Evolutionary conservation across 768 basidiomycete genomes (phyloP).

Genomic region (Gloeophyllum trabeum): DNA sequence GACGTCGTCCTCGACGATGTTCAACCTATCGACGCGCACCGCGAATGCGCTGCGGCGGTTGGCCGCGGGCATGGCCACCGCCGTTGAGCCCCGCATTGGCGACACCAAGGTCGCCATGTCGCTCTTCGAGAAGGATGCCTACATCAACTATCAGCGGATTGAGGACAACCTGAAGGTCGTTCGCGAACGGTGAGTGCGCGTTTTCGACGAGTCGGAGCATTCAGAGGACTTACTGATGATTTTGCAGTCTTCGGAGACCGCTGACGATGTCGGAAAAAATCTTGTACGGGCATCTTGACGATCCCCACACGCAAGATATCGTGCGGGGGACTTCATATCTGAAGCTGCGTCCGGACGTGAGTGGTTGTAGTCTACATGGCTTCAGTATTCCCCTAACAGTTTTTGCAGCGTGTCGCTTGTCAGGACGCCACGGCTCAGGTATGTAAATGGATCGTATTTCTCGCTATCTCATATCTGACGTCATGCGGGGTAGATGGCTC

Average conservation of each 20-base stretch:
- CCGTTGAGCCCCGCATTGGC: conserved; percentile 60
- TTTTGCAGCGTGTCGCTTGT: conserved; percentile 68
- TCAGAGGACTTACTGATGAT: conserved; percentile 1
- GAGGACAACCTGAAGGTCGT: conserved; percentile 93
- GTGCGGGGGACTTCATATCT: conserved; percentile 89
- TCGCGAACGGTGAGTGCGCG: conserved; percentile 55
- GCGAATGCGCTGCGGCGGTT: conserved; percentile 42
- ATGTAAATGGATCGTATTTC: background rate
- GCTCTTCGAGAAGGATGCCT: conserved; percentile 68
- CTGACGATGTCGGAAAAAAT: conserved; percentile 95
- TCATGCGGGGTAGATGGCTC: conserved; percentile 73
- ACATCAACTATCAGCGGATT: conserved; percentile 94
- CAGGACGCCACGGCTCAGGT: conserved; percentile 89
- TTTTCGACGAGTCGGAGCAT: background rate
- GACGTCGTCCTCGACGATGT: conserved; percentile 32
- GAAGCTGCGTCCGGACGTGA: conserved; percentile 93
- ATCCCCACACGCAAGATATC: conserved; percentile 86
- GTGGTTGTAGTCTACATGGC: conserved; percentile 20
- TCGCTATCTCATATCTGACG: conserved; percentile 12
- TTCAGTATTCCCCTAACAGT: conserved; percentile 4
- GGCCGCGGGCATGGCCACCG: conserved; percentile 73
- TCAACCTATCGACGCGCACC: conserved; percentile 43
- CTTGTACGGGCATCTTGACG: conserved; percentile 95
- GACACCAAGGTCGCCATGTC: conserved; percentile 89
- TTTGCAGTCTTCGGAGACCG: conserved; percentile 71